These are phyloP conservation scores for Lachnum nothofagi DNA, from an alignment of 2,329 filamentous ascomycete species.

Conservation along the genomic window DNA sequence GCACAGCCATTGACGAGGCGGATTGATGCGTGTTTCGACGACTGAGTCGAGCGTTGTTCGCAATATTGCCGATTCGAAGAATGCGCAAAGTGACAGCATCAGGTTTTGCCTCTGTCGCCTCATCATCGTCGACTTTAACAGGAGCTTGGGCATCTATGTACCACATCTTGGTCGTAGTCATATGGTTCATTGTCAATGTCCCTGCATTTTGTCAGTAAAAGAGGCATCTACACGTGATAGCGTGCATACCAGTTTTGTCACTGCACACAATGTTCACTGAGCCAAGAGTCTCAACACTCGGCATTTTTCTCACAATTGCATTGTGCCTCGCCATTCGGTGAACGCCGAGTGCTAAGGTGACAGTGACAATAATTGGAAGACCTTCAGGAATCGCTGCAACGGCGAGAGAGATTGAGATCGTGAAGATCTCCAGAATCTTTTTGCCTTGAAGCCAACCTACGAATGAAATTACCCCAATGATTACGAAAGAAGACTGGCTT, in stretches of 20 bases:
- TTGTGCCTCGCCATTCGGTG: slow-evolving; percentile 93
- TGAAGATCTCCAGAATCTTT: slow-evolving; percentile 87
- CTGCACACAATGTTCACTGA: slow-evolving; percentile 99
- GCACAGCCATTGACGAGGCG: slow-evolving; percentile 66
- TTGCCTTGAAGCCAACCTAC: slow-evolving; percentile 89
- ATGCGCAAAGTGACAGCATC: slow-evolving; percentile 74
- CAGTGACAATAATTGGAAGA: slow-evolving; percentile 94
- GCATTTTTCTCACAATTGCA: slow-evolving; percentile 90
- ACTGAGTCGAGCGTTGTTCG: slow-evolving; percentile 84
- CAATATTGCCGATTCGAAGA: slow-evolving; percentile 88
- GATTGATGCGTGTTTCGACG: slow-evolving; percentile 67
- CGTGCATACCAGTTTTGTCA: slow-evolving; percentile 75
- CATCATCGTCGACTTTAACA: slow-evolving; percentile 46
- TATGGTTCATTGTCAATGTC: slow-evolving; percentile 94
- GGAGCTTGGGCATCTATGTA: slow-evolving; percentile 66
- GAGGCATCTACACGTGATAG: slow-evolving; percentile 1
- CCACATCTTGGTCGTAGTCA: slow-evolving; percentile 97
- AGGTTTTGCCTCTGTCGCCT: slow-evolving; percentile 52
- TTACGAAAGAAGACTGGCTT: slow-evolving; percentile 91
- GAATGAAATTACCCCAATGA: slow-evolving; percentile 88
- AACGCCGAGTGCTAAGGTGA: slow-evolving; percentile 89
- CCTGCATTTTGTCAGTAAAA: slow-evolving; percentile 44
- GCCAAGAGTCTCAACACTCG: slow-evolving; percentile 93
- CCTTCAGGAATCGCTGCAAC: slow-evolving; percentile 96
- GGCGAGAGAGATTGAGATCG: slow-evolving; percentile 91